Conservation (phyloP, 2,329 filamentous ascomycete species). For the Lasiodiplodia theobromae region DNA sequence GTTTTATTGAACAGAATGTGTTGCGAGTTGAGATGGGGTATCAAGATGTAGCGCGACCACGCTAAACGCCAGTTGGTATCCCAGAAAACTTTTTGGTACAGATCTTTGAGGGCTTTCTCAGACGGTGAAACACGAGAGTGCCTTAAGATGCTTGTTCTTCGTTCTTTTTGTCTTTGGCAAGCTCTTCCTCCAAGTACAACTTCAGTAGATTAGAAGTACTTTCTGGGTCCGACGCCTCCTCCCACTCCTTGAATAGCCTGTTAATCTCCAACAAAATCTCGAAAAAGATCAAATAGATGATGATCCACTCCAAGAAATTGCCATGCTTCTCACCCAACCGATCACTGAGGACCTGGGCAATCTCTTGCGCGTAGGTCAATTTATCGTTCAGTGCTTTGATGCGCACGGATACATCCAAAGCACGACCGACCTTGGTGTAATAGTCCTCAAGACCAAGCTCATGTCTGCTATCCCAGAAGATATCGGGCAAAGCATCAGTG, state of each 20-base stretch:
- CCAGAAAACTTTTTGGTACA: background rate
- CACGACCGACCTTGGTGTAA: slow-evolving; percentile 90
- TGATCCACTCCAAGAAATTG: slow-evolving; percentile 89
- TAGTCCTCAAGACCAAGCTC: slow-evolving; percentile 92
- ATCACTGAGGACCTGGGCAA: slow-evolving; percentile 86
- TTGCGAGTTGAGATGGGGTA: slow-evolving; percentile 9
- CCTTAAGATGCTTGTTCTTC: slow-evolving; percentile 4
- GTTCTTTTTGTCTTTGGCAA: slow-evolving; percentile 7
- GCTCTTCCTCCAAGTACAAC: slow-evolving; percentile 36
- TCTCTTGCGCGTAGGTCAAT: slow-evolving; percentile 97
- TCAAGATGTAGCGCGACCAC: background rate
- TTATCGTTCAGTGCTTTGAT: slow-evolving; percentile 95
- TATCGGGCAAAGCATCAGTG: slow-evolving; percentile 91
- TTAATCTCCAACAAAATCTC: slow-evolving; percentile 90
- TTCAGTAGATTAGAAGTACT: slow-evolving; percentile 51
- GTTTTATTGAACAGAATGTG: background rate
- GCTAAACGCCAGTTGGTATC: slow-evolving; percentile 4
- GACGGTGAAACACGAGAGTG: background rate
- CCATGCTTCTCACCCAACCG: slow-evolving; percentile 90
- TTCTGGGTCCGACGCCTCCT: slow-evolving; percentile 51
- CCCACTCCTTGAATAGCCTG: slow-evolving; percentile 70
- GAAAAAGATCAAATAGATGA: slow-evolving; percentile 90
- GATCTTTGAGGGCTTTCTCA: no score
- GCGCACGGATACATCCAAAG: slow-evolving; percentile 87
- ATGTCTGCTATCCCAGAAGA: slow-evolving; percentile 93